Evolutionary conservation across 495 filamentous ascomycete species (phyloP).

Genomic region (Tuber microsphaerosporum): DNA sequence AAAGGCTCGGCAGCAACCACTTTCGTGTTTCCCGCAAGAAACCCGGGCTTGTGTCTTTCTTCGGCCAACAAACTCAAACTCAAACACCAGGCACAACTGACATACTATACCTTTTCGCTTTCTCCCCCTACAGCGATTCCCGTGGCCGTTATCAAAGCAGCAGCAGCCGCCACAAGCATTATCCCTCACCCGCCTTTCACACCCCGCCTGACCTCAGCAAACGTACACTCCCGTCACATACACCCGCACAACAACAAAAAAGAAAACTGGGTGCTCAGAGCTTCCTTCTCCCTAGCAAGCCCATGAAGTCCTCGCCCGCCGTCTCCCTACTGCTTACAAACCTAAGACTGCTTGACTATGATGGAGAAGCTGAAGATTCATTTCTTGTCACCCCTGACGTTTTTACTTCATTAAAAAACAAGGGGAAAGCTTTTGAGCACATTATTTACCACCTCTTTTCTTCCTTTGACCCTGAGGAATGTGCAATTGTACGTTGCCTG

Average conservation of each 20-base stretch:
- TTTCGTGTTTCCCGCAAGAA: neutral
- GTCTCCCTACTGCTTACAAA: slow-evolving; percentile 41
- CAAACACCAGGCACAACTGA: neutral
- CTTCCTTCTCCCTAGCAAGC: slow-evolving; percentile 2
- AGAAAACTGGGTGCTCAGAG: neutral
- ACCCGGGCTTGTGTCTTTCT: neutral
- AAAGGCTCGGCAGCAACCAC: slow-evolving; percentile 1
- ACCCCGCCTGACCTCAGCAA: neutral
- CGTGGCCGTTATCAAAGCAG: neutral
- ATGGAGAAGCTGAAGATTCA: slow-evolving; percentile 25
- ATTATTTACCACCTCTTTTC: slow-evolving; percentile 37
- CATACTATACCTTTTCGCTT: neutral
- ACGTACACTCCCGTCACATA: neutral
- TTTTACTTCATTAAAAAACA: slow-evolving; percentile 40
- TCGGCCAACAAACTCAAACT: neutral
- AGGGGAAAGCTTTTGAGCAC: slow-evolving; percentile 41
- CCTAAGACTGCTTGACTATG: slow-evolving; percentile 35
- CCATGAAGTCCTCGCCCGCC: slow-evolving; percentile 37
- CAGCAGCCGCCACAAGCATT: neutral
- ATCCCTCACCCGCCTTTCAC: neutral
- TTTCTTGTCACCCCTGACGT: slow-evolving; percentile 37
- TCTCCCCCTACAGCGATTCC: neutral
- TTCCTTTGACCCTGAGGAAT: slow-evolving; percentile 38
- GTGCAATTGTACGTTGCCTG: slow-evolving; percentile 29
- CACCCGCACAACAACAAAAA: neutral